Evolutionary conservation across 1,284 basidiomycete species (phyloP).

Genomic region (Leccinum angustisporum): DNA sequence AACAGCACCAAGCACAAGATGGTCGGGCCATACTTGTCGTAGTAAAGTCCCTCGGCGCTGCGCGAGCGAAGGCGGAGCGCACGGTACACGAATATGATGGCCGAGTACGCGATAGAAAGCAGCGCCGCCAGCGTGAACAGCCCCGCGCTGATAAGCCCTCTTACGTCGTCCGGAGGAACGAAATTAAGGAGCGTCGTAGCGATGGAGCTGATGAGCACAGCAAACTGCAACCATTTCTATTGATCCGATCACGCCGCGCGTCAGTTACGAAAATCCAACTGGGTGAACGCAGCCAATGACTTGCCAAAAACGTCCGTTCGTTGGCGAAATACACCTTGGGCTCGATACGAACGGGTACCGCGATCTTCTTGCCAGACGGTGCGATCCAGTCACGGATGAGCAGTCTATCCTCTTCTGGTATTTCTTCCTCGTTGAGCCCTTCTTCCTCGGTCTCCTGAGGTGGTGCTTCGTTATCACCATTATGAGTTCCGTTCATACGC

Average conservation of each 20-base stretch:
- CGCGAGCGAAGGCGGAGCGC: constrained; percentile 74
- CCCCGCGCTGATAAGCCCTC: constrained; percentile 81
- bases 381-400: constrained; percentile 79
- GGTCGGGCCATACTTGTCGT: constrained; percentile 86
- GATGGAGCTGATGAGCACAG: constrained; percentile 86
- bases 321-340: constrained; percentile 98
- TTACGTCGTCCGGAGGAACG: constrained; percentile 68
- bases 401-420: constrained; percentile 51
- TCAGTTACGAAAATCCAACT: constrained; percentile 13
- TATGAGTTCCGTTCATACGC: constrained; percentile 45
- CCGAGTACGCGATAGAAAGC: constrained; percentile 87
- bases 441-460: constrained; percentile 39
- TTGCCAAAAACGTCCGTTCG: constrained; percentile 86
- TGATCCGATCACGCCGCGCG: background rate
- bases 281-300: constrained; percentile 29
- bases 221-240: constrained; percentile 93
- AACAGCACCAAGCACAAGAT: constrained; percentile 72
- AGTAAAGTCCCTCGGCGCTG: constrained; percentile 80
- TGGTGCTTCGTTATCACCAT: constrained; percentile 35
- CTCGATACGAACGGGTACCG: constrained; percentile 91
- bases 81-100: constrained; percentile 86
- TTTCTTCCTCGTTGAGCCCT: constrained; percentile 42
- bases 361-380: constrained; percentile 85
- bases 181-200: constrained; percentile 93
- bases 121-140: constrained; percentile 90